Evolutionary conservation across 352 stramenopile species (phyloP).

Genomic region (Poterioochromonas sp.): DNA sequence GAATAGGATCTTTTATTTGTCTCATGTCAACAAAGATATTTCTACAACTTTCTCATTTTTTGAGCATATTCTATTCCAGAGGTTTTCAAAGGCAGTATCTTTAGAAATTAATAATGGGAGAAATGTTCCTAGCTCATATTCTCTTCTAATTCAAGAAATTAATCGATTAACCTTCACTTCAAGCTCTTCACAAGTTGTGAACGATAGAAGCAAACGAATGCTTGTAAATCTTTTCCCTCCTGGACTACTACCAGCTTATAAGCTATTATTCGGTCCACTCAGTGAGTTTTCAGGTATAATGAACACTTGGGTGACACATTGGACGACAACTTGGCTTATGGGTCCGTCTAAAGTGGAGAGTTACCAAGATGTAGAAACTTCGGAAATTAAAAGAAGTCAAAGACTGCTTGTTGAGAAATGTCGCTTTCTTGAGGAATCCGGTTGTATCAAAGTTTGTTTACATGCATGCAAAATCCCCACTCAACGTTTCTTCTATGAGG

Average conservation of each 20-base stretch:
- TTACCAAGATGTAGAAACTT: neutral
- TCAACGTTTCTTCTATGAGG: conserved; percentile 11
- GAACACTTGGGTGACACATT: conserved; percentile 20
- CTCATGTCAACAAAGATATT: too few species aligned
- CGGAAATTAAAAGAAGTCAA: neutral
- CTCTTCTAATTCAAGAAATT: neutral
- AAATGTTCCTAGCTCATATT: neutral
- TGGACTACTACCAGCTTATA: conserved; percentile 3
- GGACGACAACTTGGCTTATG: conserved; percentile 6
- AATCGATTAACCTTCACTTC: neutral
- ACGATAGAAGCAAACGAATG: neutral
- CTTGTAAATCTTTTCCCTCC: conserved; percentile 11
- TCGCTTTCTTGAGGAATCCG: neutral
- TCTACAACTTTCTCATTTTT: neutral
- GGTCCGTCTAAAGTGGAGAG: neutral
- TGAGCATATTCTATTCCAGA: neutral
- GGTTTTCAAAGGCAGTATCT: neutral
- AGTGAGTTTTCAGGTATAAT: neutral
- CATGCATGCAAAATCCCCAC: conserved; percentile 15
- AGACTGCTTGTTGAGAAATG: conserved; percentile 10
- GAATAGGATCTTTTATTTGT: too few species aligned
- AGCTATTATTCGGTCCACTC: neutral
- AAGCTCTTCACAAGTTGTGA: neutral
- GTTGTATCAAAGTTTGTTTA: neutral
- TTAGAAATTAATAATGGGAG: neutral